Evolutionary conservation across 768 basidiomycete genomes (phyloP).

Genomic region (Panellus pusillus): DNA sequence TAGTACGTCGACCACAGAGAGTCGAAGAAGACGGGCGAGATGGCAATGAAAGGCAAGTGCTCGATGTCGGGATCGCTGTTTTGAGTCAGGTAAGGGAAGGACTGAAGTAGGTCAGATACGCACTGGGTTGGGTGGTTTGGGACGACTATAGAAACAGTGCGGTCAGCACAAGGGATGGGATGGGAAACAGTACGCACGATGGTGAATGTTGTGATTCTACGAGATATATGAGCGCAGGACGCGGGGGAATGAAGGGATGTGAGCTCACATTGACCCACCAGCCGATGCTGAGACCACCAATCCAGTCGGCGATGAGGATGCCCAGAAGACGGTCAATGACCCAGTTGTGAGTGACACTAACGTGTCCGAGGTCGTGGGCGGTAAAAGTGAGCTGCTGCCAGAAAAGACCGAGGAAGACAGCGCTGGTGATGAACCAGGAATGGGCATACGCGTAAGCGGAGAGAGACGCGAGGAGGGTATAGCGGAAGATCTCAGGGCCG

Average conservation of each 20-base stretch:
- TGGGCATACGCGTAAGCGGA: conserved; percentile 63
- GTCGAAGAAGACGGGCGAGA: conserved; percentile 82
- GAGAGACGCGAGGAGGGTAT: conserved; percentile 57
- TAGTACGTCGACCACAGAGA: conserved; percentile 94
- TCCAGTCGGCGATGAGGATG: conserved; percentile 78
- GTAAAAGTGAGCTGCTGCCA: conserved; percentile 96
- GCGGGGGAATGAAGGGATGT: conserved; percentile 1
- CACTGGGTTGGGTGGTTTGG: conserved; percentile 98
- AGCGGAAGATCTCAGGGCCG: conserved; percentile 85
- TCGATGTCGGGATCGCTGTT: conserved; percentile 80
- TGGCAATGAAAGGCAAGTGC: conserved; percentile 93
- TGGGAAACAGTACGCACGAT: conserved; percentile 58
- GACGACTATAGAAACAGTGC: conserved; percentile 59
- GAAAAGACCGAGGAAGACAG: conserved; percentile 79
- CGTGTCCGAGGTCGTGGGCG: conserved; percentile 94
- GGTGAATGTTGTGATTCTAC: conserved; percentile 94
- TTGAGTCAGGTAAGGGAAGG: conserved; percentile 15
- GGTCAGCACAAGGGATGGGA: conserved; percentile 7
- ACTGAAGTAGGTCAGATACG: conserved; percentile 27
- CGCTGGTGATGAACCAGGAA: conserved; percentile 71
- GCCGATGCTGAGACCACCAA: conserved; percentile 91
- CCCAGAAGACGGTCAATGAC: conserved; percentile 74
- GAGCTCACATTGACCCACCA: conserved; percentile 97
- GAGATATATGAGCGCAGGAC: conserved; percentile 13
- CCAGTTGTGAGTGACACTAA: conserved; percentile 91